Percentiles rank a stretch among this genome's conserved stretches.
phyloP scores from a whole-genome alignment of 2,329 filamentous ascomycete genomes.

The Helminthosporium solani region DNA sequence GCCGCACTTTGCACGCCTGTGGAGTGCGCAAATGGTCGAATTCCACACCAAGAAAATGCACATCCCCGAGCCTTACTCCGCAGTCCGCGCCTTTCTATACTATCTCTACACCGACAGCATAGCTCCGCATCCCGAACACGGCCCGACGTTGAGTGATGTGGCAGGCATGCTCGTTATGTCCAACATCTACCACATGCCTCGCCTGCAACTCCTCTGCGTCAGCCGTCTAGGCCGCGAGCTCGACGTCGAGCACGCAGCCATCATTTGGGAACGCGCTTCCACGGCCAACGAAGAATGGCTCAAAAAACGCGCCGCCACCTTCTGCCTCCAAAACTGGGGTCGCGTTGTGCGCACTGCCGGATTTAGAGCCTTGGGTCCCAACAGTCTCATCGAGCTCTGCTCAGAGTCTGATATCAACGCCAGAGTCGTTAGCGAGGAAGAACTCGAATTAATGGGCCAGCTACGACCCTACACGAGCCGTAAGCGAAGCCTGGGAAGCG shows the following conservation, averaged over 20 bases:
- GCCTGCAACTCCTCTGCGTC: conserved; percentile 85
- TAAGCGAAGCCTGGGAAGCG: conserved; percentile 46
- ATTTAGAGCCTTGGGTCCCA: conserved; percentile 77
- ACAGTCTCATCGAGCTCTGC: conserved; percentile 83
- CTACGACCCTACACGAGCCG: conserved; percentile 46
- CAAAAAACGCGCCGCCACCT: conserved; percentile 79
- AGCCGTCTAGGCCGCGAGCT: conserved; percentile 87
- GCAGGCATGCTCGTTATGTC: conserved; percentile 95
- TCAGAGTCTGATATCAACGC: conserved; percentile 93
- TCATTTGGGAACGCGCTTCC: conserved; percentile 92
- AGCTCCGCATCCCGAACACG: conserved; percentile 44
- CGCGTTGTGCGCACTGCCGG: conserved; percentile 86
- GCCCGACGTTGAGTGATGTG: conserved; percentile 72
- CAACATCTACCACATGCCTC: conserved; percentile 96
- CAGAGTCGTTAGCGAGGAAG: conserved; percentile 84
- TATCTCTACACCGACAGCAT: conserved; percentile 98
- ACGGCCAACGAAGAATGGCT: conserved; percentile 93
- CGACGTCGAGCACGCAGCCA: conserved; percentile 90
- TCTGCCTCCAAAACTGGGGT: conserved; percentile 93
- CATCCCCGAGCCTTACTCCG: conserved; percentile 91
- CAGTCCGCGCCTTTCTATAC: conserved; percentile 91
- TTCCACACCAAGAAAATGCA: conserved; percentile 98
- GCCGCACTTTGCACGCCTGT: conserved; percentile 93
- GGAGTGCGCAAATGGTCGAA: conserved; percentile 92
- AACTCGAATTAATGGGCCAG: conserved; percentile 65